A percentile compares a stretch with the other conserved stretches of the same genome.
Conservation (phyloP, 352 stramenopile species). For the Blastocystis sp. region DNA sequence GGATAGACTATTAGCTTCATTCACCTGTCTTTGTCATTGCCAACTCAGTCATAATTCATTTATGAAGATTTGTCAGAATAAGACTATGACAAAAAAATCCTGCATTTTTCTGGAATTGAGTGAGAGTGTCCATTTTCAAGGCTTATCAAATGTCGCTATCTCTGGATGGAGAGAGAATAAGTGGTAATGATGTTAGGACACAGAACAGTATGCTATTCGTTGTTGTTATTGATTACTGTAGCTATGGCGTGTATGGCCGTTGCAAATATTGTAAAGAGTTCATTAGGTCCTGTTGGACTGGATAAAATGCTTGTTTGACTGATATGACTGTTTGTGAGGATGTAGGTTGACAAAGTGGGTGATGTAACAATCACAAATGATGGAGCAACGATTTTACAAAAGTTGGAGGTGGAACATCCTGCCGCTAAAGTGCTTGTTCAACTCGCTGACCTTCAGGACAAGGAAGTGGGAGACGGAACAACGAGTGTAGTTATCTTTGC, state of each 20-base stretch:
- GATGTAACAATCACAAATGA: conserved; percentile 99
- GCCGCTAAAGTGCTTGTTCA: conserved; percentile 82
- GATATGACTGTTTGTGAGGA: neutral
- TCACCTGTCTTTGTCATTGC: no score
- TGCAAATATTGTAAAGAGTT: conserved; percentile 98
- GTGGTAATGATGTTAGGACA: conserved; percentile 53
- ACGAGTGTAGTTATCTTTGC: conserved; percentile 98
- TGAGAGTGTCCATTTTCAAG: no score
- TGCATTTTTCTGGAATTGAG: no score
- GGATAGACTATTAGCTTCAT: no score
- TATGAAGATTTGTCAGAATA: conserved; percentile 7
- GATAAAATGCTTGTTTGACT: conserved; percentile 94
- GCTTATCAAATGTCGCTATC: conserved; percentile 60
- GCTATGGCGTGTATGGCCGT: conserved; percentile 93
- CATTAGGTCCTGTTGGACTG: conserved; percentile 90
- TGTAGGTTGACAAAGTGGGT: conserved; percentile 82
- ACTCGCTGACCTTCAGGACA: conserved; percentile 92
- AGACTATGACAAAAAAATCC: no score
- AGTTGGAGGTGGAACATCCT: conserved; percentile 96
- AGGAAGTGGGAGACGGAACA: conserved; percentile 97
- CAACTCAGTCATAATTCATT: no score
- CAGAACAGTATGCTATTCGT: conserved; percentile 39
- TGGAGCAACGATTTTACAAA: conserved; percentile 97
- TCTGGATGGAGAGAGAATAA: conserved; percentile 57
- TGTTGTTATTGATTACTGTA: conserved; percentile 65